Evolutionary conservation across 2,329 filamentous ascomycete genomes (phyloP), one percentile per base, ranked within the genome.

Genomic region (Neonectria punicea): DNA sequence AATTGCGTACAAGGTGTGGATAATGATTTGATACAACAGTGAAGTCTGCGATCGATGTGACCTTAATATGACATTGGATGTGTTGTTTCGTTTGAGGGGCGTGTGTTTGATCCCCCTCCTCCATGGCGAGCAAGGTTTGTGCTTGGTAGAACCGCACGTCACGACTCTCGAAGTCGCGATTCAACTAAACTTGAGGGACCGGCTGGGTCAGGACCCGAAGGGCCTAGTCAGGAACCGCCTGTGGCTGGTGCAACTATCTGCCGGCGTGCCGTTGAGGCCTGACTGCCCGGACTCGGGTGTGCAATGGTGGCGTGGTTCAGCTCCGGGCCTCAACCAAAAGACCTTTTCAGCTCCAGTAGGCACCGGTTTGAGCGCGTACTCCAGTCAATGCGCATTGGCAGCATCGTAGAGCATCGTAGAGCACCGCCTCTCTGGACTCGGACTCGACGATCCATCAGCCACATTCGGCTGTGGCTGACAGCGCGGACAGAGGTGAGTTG

Each of bases 201-300:
- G 34, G 13, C 14, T 39, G 1, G 36, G 7, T 6, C 43, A 25
- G 9, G 20, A 9, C 25, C 44, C 44, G 36, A 39, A 47, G 22
- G 59, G 47, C 46, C 53, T 43, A 46, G 51, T 44, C 32, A 34
- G 36, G 53, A 39, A 28, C 57, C 22, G 36, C 22, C 18, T 64
- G 61, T 64, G 61, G 61, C 61, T 64, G 49, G 41, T 58, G 54
- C 5, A n/a, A 46, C 43, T 16, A n/a, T 53, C 43, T 16, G n/a
- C 11, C 16, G 30, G 28, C 41, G 2, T 9, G 14, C 41, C 28
- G n/a, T 22, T 34, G 36, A 50, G 9, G 30, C 30, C 28, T 44
- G 30, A 18, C 32, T 53, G 32, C 41, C 36, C 32, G 41, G 30
- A 30, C 25, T 14, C 20, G 32, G 36, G 3, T 20, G n/a, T 34